These are phyloP conservation scores for Pichia sp. DNA, from an alignment of 1,139 yeast genomes.

Conservation along the genomic window DNA sequence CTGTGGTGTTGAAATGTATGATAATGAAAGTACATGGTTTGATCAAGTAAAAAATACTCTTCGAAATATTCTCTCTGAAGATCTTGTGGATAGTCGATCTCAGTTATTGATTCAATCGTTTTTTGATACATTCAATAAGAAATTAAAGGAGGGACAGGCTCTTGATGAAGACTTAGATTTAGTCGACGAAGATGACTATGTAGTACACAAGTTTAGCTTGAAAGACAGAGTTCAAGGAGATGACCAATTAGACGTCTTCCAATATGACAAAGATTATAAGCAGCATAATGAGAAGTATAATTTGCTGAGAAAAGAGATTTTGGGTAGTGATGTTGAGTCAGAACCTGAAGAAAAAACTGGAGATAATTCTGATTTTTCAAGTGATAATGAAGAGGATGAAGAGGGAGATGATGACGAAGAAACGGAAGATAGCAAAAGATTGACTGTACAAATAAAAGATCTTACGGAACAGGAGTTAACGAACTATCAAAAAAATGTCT, in stretches of 20 bases:
- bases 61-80: slow-evolving; percentile 56
- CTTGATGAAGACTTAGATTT: slow-evolving; percentile 49
- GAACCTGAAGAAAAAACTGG: slow-evolving; percentile 28
- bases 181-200: slow-evolving; percentile 61
- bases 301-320: slow-evolving; percentile 38
- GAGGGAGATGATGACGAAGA: slow-evolving; percentile 42
- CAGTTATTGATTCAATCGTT: slow-evolving; percentile 50
- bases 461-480: slow-evolving; percentile 63
- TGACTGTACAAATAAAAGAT: slow-evolving; percentile 45
- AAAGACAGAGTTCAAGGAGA: slow-evolving; percentile 47
- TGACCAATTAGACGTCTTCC: slow-evolving; percentile 48
- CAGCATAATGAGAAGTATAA: slow-evolving; percentile 45
- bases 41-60: slow-evolving; percentile 59
- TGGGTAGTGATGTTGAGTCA: slow-evolving; percentile 42
- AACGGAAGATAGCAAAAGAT: slow-evolving; percentile 16
- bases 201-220: slow-evolving; percentile 56
- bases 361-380: slow-evolving; percentile 24
- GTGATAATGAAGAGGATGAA: slow-evolving; percentile 42
- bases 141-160: slow-evolving; percentile 35
- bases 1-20: slow-evolving; percentile 43
- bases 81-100: slow-evolving; percentile 41
- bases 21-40: slow-evolving; percentile 40
- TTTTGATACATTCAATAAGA: slow-evolving; percentile 48
- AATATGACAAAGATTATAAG: slow-evolving; percentile 50
- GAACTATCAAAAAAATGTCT: slow-evolving; percentile 68